Base-by-base conservation (phyloP, 345 rosid genomes). In the Salix arbutifolia region DNA sequence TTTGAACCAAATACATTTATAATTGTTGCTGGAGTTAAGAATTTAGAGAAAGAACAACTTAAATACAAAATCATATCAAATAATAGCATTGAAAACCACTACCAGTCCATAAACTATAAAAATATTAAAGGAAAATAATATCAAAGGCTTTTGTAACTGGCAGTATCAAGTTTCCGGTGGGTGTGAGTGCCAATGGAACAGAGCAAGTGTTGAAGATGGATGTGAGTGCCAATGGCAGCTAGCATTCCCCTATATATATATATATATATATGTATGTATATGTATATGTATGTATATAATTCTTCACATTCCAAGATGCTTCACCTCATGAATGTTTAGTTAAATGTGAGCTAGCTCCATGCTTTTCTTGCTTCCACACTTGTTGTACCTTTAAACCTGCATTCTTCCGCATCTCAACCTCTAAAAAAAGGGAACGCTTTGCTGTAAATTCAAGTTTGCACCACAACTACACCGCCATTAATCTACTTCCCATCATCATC, bases 311-410 rank as follows among this genome's bases (percentile, higher is more conserved):
- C 65, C 71, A 82, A 82, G 73, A 82, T 60, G 78, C 71, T 74
- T 78, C 74, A 58, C 73, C 72, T 84, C 87, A 82, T 85, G 90
- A 80, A 76, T 64, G 69, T 73, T 76, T 76, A 75, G 74, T 76
- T 82, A 62, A 78, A 75, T 77, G 79, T 40, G 71, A 70, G 77
- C 68, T 62, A 40, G 61, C 31, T 79, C 72, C 91, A 87, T 83
- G 89, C 90, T 76, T 89, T 87, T 78, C 84, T 81, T 81, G 86
- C 89, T 72, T 78, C 50, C 79, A 72, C 77, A 50, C 74, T 67
- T 71, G 75, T 80, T 65, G 58, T 75, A 61, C 87, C 81, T 75
- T 82, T 76, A 75, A 82, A 75, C 82, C 81, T 78, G 72, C 77
- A 74, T 70, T 70, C 53, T 73, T 78, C 65, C 73, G 65, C 53